phyloP scores from a whole-genome alignment of 177 flowering plant genomes.

The Vitis hybrid region DNA sequence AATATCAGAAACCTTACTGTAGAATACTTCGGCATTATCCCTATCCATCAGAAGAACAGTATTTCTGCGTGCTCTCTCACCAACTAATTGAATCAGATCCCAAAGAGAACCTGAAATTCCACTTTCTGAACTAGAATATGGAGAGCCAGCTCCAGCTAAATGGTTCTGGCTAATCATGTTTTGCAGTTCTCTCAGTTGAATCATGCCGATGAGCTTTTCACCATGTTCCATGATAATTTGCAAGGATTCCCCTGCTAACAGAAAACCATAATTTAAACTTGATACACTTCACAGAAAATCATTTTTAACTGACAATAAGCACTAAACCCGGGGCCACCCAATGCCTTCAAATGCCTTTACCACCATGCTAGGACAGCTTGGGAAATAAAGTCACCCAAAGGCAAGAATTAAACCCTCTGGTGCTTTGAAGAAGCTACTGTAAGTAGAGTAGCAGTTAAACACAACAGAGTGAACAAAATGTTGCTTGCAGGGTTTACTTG shows the following conservation, averaged over 20 bases:
- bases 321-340: neutral
- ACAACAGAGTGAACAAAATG: neutral
- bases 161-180: slow-evolving; percentile 54
- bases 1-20: slow-evolving; percentile 87
- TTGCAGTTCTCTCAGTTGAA: slow-evolving; percentile 83
- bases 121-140: slow-evolving; percentile 36
- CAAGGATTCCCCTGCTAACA: slow-evolving; percentile 66
- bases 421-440: neutral
- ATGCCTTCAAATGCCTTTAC: neutral
- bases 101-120: slow-evolving; percentile 76
- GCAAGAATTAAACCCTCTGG: neutral
- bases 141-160: slow-evolving; percentile 29
- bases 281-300: neutral
- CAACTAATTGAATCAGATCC: slow-evolving; percentile 91
- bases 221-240: slow-evolving; percentile 95
- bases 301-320: neutral
- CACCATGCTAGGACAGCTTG: neutral
- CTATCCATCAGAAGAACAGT: slow-evolving; percentile 97
- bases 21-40: slow-evolving; percentile 96
- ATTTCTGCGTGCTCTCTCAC: slow-evolving; percentile 78
- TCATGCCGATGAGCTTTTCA: slow-evolving; percentile 89
- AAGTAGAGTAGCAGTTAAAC: neutral
- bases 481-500: neutral
- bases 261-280: slow-evolving; percentile 9
- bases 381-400: neutral